Base-by-base conservation (phyloP, 1,284 basidiomycete genomes). In the Cutaneotrichosporon sp. region DNA sequence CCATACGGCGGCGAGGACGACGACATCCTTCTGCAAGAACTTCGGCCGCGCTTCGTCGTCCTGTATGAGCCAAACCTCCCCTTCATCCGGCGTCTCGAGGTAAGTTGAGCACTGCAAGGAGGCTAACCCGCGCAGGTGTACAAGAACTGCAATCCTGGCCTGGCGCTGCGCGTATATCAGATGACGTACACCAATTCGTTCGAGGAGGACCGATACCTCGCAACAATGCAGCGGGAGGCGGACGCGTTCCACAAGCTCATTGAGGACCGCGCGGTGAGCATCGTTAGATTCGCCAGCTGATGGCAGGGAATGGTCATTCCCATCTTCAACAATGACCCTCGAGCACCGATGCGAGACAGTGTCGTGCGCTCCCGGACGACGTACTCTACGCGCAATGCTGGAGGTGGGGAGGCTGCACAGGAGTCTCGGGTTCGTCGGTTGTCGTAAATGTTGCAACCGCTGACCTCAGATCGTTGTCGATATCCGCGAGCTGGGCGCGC, bases 31-130 rank as follows among this genome's bases (percentile, higher is more conserved):
- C 83, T 99, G 34, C 86, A 89, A 61, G 96, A 99, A 76, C 84
- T 98, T 2, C 85, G 90, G 63, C 97, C 97, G 2, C 87, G 90
- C 63, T 97, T 94, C 75, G 89, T 97, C 60, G 87, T 98, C 53
- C 91, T 98, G 90, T 95, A 91, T 73, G 97, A 99, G 73, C 94
- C 96, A 0, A 92, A 89, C 73, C 88, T 93, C 70, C 89, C 95
- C 58, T 99, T 98, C 72, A 87, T 98, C 46, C 85, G 97, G 31
- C 86, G 96, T 0, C 85, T 99, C 46, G 96, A 99, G 85, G 92
- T 93, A 64, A 68, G 83, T 68, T 47, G 11, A 7, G 2, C 34
- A 0, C 16, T 14, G 22, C 1, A n/a, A 14, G 2, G 10, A 7
- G 18, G 16, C 55, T 63, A 22, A 65, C 47, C n/a, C 8, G 47